phyloP scores from a whole-genome alignment of 2,329 filamentous ascomycete genomes.

The Colletotrichum tofieldiae region DNA sequence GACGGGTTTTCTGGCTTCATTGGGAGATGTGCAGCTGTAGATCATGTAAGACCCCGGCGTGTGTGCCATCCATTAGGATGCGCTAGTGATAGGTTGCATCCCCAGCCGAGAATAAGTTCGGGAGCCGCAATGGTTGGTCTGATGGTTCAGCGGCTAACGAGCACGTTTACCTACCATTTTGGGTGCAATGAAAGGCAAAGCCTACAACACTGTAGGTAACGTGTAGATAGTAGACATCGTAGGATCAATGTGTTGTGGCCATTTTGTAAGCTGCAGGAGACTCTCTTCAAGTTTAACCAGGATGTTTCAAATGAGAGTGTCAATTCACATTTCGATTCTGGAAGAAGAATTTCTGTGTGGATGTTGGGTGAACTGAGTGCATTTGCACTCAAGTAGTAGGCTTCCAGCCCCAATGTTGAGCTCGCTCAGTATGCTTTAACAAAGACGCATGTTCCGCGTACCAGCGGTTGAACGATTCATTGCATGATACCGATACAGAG shows the following conservation, averaged over 20 bases:
- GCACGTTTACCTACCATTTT: too few species aligned
- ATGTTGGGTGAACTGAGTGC: background rate
- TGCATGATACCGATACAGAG: background rate
- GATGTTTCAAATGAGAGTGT: background rate
- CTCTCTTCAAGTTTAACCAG: background rate
- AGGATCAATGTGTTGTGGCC: background rate
- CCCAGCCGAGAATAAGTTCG: background rate
- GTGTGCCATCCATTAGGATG: slow-evolving; percentile 3
- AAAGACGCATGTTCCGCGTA: background rate
- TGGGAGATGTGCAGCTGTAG: background rate
- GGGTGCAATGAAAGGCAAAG: background rate
- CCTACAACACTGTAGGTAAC: background rate
- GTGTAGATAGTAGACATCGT: background rate
- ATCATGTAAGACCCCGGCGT: background rate
- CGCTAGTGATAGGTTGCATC: background rate
- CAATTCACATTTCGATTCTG: background rate
- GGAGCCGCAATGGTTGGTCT: slow-evolving; percentile 1
- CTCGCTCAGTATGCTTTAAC: background rate
- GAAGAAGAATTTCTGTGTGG: fast-evolving
- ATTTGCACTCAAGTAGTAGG: too few species aligned
- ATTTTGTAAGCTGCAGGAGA: background rate
- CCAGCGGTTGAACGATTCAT: too few species aligned
- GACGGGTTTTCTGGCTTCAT: background rate
- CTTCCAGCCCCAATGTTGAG: too few species aligned
- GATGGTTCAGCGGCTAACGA: background rate